Conservation (phyloP, 768 basidiomycete genomes). For the Panaeolus cyanescens region DNA sequence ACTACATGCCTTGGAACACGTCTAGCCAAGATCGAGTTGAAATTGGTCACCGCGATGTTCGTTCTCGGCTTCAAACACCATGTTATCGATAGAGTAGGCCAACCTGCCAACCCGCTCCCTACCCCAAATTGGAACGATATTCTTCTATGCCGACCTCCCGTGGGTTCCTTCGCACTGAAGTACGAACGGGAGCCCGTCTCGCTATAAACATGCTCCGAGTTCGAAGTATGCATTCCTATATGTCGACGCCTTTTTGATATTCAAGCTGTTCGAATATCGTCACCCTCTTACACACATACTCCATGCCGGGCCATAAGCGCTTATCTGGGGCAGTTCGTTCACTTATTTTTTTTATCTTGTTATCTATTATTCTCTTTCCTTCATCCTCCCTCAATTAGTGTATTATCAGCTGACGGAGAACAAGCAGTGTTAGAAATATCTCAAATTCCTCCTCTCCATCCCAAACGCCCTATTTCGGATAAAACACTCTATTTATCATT, state of each 20-base stretch:
- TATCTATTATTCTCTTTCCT: not conserved
- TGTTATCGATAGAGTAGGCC: constrained; percentile 56
- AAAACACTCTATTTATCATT: not conserved
- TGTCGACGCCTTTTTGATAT: constrained; percentile 7
- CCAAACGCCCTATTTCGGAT: not conserved
- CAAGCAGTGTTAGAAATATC: not conserved
- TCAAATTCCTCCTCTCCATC: not conserved
- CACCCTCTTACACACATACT: not conserved
- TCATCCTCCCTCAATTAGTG: not conserved
- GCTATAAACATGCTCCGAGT: constrained; percentile 25
- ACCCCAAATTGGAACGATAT: constrained; percentile 81
- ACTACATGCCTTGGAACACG: constrained; percentile 74
- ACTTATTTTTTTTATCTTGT: constrained; percentile 3
- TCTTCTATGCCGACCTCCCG: constrained; percentile 63
- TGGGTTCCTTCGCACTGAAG: constrained; percentile 54
- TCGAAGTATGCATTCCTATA: not conserved
- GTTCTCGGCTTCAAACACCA: constrained; percentile 63
- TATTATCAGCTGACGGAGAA: not conserved
- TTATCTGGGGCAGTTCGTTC: not conserved
- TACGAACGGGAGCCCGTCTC: constrained; percentile 42
- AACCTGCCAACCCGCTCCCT: constrained; percentile 39
- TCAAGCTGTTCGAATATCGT: not conserved
- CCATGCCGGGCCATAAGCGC: not conserved
- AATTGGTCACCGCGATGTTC: constrained; percentile 69
- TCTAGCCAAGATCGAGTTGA: constrained; percentile 73